Evolutionary conservation across 768 basidiomycete species (phyloP), one percentile per base, ranked within the genome.

Genomic region (Agrocybe praecox): DNA sequence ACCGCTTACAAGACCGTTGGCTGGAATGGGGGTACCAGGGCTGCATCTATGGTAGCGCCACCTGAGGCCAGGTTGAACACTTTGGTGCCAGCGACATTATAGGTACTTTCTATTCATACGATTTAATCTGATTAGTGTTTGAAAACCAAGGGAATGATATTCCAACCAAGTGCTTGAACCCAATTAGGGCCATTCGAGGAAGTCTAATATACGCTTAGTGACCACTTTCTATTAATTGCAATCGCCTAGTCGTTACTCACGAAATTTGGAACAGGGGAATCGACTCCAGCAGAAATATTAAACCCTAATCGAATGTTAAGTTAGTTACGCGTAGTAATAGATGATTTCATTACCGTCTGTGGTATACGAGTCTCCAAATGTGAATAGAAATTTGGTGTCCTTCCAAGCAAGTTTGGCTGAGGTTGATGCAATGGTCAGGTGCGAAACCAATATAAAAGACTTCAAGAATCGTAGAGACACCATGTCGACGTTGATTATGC

Each of bases 361-460:
- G 1, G 83, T 83, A 66, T 87, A 87, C 0, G 84, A 87, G 61
- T 87, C 86, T 10, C 86, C 86, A 60, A 87, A 87, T 1, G 80
- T 75, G 59, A 88, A 82, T 49, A 87, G 61, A 63, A 77, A 85
- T 59, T 84, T 69, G 5, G 80, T 86, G 14, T 74, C 72, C 12
- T 72, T 74, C 85, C 85, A 86, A 7, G 80, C 75, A 2, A 82
- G 70, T 50, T 68, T 67, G 6, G 72, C 67, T 19, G 63, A 57
- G 18, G 26, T 34, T 45, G 6, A 42, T 21, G 5, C 60, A 54
- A 45, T 46, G 60, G 24, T 56, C 53, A 24, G 40, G 44, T 40
- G 54, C 22, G 24, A 50, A 61, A 22, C 46, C 22, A 58, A 22
- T 45, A 57, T 21, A 29, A 52, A 36, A 6, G 49, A 14, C 23